Conservation (phyloP, 768 basidiomycete species). For the Lentinus brumalis region DNA sequence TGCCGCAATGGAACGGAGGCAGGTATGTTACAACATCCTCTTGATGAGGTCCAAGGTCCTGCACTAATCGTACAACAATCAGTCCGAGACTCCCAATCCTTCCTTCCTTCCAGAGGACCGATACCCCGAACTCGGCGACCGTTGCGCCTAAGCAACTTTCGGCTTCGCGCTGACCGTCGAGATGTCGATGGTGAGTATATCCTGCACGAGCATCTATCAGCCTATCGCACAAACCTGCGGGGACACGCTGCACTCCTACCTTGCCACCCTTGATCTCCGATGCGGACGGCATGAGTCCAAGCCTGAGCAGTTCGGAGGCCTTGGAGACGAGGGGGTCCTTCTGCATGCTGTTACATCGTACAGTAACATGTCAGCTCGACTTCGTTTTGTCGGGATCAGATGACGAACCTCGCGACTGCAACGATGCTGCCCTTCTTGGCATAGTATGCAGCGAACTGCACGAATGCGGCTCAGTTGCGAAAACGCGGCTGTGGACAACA, state of each 20-base stretch:
- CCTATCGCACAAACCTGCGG: background rate
- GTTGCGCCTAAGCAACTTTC: conserved; percentile 12
- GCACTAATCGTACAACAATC: too few relatives aligned
- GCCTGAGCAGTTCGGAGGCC: conserved; percentile 73
- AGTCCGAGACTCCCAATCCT: too few relatives aligned
- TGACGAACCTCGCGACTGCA: conserved; percentile 62
- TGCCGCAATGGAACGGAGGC: too few relatives aligned
- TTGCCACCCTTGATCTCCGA: conserved; percentile 75
- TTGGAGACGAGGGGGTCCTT: conserved; percentile 80
- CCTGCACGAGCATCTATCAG: conserved; percentile 19
- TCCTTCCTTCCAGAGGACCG: too few relatives aligned
- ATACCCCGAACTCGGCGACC: too few relatives aligned
- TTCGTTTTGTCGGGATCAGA: background rate
- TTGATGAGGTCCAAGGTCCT: too few relatives aligned
- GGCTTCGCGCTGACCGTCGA: conserved; percentile 26
- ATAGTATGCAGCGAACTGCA: conserved; percentile 81
- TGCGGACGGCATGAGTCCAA: conserved; percentile 79
- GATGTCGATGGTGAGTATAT: conserved; percentile 35
- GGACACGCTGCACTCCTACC: conserved; percentile 40
- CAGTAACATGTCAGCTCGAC: too few relatives aligned
- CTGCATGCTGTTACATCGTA: conserved; percentile 59
- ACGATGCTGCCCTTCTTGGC: conserved; percentile 62
- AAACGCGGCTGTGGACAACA: too few relatives aligned
- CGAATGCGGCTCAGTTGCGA: background rate
- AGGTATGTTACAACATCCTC: too few relatives aligned